Percentiles rank a stretch among this genome's conserved stretches.
Conservation (phyloP, 345 rosid species). For the Eutrema yunnanense region DNA sequence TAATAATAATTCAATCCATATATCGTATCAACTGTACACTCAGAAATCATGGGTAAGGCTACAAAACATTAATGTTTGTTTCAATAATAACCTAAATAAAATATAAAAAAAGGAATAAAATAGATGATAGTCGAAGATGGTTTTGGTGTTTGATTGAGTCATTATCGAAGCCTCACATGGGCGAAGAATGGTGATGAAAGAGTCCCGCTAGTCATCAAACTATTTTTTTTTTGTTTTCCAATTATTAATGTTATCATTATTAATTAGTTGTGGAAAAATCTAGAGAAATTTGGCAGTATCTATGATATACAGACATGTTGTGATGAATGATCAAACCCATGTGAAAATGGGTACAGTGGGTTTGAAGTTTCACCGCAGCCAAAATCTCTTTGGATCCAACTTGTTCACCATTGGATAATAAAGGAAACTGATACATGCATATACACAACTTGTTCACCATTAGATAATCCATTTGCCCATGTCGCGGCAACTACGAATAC, state of each 20-base stretch:
- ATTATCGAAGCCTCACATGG: conserved; percentile 49
- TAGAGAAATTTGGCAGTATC: conserved; percentile 32
- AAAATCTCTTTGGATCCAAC: conserved; percentile 27
- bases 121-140: conserved; percentile 5
- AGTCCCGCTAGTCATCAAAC: conserved; percentile 38
- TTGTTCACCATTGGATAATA: conserved; percentile 11
- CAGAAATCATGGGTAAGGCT: conserved; percentile 16
- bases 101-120: neutral
- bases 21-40: conserved; percentile 1
- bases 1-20: neutral
- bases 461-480: conserved; percentile 28
- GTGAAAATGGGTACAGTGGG: conserved; percentile 32
- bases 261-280: conserved; percentile 31
- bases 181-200: conserved; percentile 48
- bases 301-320: conserved; percentile 35
- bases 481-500: conserved; percentile 19
- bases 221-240: neutral
- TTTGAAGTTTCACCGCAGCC: conserved; percentile 35
- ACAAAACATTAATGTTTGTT: conserved; percentile 8
- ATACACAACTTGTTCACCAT: neutral
- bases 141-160: conserved; percentile 29
- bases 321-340: conserved; percentile 39
- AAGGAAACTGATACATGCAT: neutral
- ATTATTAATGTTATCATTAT: conserved; percentile 17
- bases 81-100: conserved; percentile 6